These are phyloP conservation scores for Erysimum cheiri DNA, from an alignment of 441 rosid genomes.

Conservation along the genomic window DNA sequence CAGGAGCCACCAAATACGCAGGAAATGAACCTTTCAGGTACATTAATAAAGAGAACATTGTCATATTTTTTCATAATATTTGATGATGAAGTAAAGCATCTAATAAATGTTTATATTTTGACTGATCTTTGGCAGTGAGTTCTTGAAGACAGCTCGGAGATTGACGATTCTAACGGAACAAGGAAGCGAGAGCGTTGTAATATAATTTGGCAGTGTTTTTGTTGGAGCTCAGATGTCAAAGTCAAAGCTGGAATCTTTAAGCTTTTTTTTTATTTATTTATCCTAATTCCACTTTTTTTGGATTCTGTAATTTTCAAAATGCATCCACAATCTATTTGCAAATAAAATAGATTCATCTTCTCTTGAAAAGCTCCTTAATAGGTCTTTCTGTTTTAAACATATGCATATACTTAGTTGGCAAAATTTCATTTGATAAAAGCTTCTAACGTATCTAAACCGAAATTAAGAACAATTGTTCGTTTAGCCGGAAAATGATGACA, in stretches of 20 bases:
- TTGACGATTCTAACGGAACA: conserved; percentile 72
- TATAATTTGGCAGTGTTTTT: conserved; percentile 42
- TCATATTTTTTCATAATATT: background rate
- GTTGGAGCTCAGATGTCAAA: conserved; percentile 28
- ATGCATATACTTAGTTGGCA: no score
- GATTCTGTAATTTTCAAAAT: conserved; percentile 42
- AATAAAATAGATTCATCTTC: conserved; percentile 38
- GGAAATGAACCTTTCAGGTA: conserved; percentile 96
- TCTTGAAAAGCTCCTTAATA: background rate
- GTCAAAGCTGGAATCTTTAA: conserved; percentile 1
- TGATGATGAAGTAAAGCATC: background rate
- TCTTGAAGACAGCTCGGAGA: conserved; percentile 79
- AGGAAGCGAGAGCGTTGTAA: conserved; percentile 62
- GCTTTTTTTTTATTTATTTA: conserved; percentile 7
- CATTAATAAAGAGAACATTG: background rate
- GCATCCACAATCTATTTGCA: conserved; percentile 37
- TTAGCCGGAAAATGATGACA: no score
- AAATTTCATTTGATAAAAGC: no score
- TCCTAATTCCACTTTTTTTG: conserved; percentile 33
- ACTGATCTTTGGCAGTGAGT: conserved; percentile 60
- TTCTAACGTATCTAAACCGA: no score
- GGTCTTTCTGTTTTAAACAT: no score
- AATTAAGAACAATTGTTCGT: no score
- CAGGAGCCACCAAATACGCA: conserved; percentile 60
- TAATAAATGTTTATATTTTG: background rate